Base-by-base conservation (phyloP, 208 protist genomes). In the Vickermania spadyakhi region DNA sequence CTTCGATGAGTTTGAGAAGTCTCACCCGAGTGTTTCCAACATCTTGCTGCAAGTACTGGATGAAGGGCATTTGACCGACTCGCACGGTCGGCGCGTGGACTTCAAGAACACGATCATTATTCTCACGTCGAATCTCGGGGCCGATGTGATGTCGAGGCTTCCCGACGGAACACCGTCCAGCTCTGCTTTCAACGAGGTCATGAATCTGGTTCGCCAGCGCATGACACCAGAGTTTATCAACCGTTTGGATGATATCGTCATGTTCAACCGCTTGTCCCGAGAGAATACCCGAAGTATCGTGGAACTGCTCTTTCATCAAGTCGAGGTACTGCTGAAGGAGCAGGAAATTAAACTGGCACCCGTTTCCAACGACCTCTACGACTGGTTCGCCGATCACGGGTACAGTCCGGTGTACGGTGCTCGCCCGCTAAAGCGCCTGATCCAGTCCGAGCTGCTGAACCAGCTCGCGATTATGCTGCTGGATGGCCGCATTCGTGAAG, bases 1-100 rank as follows among this genome's bases (percentile, higher is more conserved):
- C 1, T 97, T 99, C 52, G 98, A 99, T 66, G 98, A 99, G 75
- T 83, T 99, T 30, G 98, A 99, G 77, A 99, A 99, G 87, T 98
- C 98, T 5, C 98, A 99, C 75, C 88, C 78, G 49, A 86, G 86
- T 60, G 91, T 99, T 7, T 91, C 90, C 56, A 99, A 99, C 66
- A 81, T 99, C 26, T 83, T 99, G 1, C 79, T 99, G 27, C 98
- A 99, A 79, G 86, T 99, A 11, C 82, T 99, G 0, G 98, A 99
- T 64, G 98, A 99, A 42, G 98, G 97, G 13, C 84, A 97, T 51
- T 79, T 99, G 11, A 99, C 98, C 2, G 98, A 99, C 81, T 86
- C 83, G 53, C 87, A 98, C 65, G 98, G 98, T 31, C 84, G 94
- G 54, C 89, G 72, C 1, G 96, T 99, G 0, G 91, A 99, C 75